Evolutionary conservation across 345 rosid genomes (phyloP), one percentile per base, ranked within the genome.

Genomic region (Gossypium raimondii): DNA sequence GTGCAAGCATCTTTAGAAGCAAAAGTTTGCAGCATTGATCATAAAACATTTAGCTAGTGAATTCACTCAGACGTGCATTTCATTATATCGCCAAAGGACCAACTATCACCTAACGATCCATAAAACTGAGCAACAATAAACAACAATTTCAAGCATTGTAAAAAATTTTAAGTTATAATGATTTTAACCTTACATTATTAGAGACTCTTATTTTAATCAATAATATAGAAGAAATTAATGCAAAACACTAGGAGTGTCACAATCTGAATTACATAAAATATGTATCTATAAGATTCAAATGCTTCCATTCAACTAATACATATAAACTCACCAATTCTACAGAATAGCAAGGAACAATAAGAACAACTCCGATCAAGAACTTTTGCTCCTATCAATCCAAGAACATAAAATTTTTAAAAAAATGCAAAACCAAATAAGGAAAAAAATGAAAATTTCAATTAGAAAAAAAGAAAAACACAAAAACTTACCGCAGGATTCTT

Each of bases 401-500:
- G 53, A 68, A 59, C 8, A 2, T 24, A 45, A 3, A 43, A 12
- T 25, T 16, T 17, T 7, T 2, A 2, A 56, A 22, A 27, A 69
- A 72, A 22, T 9, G 38, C 13, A 29, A 44, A 71, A 70, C 18
- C 29, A 47, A 24, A 43, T 12, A 16, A 38, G 16, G 7, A 24
- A 2, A 65, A 25, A 34, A 34, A 13, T 29, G 20, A 74, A 78
- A 60, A n/a, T 11, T 8, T 45, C 61, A 29, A 18, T 55, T 17
- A 2, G 65, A 34, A 25, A 18, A 24, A 17, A 6, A 56, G 38
- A 56, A 18, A 20, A 50, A 70, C 73, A 63, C 22, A 43, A 9
- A 27, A 27, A 27, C 29, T 27, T 75, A 94, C 99, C 94, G 93
- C 98, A 17, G 98, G 99, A 85, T 93, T 86, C 87, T 90, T 96